Conservation (phyloP, 768 basidiomycete genomes). For the Sporobolomyces pararoseus region DNA sequence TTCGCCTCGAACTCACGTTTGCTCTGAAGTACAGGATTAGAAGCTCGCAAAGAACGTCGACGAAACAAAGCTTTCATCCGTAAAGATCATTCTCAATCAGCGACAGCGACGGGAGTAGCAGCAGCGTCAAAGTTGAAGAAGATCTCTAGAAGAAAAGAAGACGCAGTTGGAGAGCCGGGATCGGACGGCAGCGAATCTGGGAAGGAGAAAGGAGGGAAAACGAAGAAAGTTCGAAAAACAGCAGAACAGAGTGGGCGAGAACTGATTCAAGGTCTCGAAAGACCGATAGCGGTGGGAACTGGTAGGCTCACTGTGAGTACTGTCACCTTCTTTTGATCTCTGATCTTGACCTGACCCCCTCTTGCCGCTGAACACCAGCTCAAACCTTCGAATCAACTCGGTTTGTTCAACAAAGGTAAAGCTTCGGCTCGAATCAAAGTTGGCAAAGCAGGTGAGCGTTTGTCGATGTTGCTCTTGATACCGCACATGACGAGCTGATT, state of each 20-base stretch:
- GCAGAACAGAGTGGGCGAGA: neutral
- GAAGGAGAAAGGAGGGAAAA: neutral
- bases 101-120: slow-evolving; percentile 20
- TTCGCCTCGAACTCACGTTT: neutral
- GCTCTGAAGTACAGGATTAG: slow-evolving; percentile 1
- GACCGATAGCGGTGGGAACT: neutral
- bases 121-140: slow-evolving; percentile 25
- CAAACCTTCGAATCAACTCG: slow-evolving; percentile 22
- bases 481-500: neutral
- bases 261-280: slow-evolving; percentile 15
- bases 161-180: neutral
- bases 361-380: too few species aligned
- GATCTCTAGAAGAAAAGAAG: neutral
- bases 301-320: slow-evolving; percentile 23
- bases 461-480: neutral
- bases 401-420: slow-evolving; percentile 39
- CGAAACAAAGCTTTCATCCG: slow-evolving; percentile 31
- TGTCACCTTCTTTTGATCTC: too few species aligned
- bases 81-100: slow-evolving; percentile 27
- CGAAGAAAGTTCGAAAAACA: slow-evolving; percentile 2
- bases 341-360: too few species aligned
- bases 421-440: slow-evolving; percentile 29
- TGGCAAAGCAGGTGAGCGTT: slow-evolving; percentile 2
- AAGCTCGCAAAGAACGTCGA: slow-evolving; percentile 25
- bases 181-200: neutral